Percentiles rank a stretch among this genome's conserved stretches.
phyloP scores from a whole-genome alignment of 2,329 filamentous ascomycete species.

The Neonectria punicea region DNA sequence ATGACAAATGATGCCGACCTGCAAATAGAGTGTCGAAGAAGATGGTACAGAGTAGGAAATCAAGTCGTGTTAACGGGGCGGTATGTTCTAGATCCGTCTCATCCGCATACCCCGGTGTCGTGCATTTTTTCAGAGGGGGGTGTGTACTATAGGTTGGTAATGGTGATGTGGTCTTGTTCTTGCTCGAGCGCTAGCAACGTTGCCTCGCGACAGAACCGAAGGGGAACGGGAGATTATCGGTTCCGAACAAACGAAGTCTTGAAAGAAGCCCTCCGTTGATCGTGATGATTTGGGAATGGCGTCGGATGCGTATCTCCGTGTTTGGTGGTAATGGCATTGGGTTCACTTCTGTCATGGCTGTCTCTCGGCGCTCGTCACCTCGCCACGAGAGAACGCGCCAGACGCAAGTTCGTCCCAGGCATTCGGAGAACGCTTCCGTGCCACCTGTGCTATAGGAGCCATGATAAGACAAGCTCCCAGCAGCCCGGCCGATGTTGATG shows the following conservation, averaged over 20 bases:
- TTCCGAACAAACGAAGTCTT: background rate
- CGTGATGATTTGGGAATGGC: constrained; percentile 10
- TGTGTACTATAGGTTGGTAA: constrained; percentile 22
- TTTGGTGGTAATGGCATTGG: constrained; percentile 9
- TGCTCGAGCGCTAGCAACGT: constrained; percentile 17
- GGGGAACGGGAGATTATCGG: background rate
- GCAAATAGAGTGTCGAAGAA: constrained; percentile 37
- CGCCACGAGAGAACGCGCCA: constrained; percentile 8
- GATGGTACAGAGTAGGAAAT: constrained; percentile 34
- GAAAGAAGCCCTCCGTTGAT: constrained; percentile 10
- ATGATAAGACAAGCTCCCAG: constrained; percentile 15
- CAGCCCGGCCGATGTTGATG: constrained; percentile 10
- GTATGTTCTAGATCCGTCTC: constrained; percentile 35
- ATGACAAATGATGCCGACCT: constrained; percentile 36
- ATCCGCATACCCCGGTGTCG: constrained; percentile 32
- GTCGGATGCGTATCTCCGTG: constrained; percentile 8
- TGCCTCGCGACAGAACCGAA: constrained; percentile 7
- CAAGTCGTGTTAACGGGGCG: constrained; percentile 33
- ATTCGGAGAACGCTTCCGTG: constrained; percentile 4
- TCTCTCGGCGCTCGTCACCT: constrained; percentile 1
- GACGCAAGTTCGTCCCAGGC: constrained; percentile 10
- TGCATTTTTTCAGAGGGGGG: constrained; percentile 23
- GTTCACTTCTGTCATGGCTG: constrained; percentile 11
- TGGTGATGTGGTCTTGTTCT: constrained; percentile 24
- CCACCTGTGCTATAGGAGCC: constrained; percentile 11